Percentiles rank a stretch among this genome's conserved stretches.
Conservation (phyloP, 257 asterid genomes). For the Linderniella brevidens region DNA sequence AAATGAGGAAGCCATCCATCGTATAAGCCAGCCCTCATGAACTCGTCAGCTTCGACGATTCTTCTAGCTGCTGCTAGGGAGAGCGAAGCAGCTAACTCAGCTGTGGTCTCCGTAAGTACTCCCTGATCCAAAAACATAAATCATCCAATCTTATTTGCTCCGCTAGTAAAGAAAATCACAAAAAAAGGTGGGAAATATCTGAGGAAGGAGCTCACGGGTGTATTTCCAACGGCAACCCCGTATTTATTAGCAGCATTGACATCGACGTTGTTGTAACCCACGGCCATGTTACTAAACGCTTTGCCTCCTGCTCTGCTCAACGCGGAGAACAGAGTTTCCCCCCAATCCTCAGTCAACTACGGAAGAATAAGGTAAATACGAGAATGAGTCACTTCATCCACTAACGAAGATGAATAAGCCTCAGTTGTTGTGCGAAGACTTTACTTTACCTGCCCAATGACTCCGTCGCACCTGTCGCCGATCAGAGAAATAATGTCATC, state of each 20-base stretch:
- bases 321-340: slow-evolving; percentile 69
- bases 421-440: no score
- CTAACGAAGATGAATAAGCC: no score
- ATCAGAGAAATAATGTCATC: slow-evolving; percentile 76
- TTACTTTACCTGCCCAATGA: slow-evolving; percentile 85
- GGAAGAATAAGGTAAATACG: neutral
- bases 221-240: slow-evolving; percentile 93
- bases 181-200: neutral
- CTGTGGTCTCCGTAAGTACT: slow-evolving; percentile 90
- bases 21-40: slow-evolving; percentile 87
- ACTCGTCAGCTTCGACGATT: slow-evolving; percentile 91
- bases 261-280: slow-evolving; percentile 89
- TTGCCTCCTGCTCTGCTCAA: slow-evolving; percentile 90
- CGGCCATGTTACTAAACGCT: slow-evolving; percentile 98
- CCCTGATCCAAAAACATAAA: slow-evolving; percentile 31
- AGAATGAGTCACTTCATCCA: no score
- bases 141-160: no score
- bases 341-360: slow-evolving; percentile 94
- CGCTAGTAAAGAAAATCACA: no score
- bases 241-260: slow-evolving; percentile 72
- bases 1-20: slow-evolving; percentile 99
- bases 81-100: slow-evolving; percentile 92
- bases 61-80: slow-evolving; percentile 84
- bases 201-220: slow-evolving; percentile 44
- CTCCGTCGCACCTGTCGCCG: slow-evolving; percentile 80